Conservation (phyloP, 768 basidiomycete species). For the Serendipita sp. region DNA sequence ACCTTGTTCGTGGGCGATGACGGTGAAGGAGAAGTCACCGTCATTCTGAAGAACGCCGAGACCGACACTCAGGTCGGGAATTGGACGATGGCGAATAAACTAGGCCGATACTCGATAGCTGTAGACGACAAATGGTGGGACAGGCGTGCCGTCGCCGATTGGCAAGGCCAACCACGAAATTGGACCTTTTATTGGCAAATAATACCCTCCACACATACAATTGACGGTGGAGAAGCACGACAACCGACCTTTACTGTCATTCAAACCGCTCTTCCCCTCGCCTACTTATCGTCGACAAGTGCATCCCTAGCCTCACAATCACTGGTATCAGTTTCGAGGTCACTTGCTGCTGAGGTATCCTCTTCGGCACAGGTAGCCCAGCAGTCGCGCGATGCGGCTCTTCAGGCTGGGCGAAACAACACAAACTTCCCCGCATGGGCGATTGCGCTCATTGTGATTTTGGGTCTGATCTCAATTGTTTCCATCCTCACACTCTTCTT, state of each 20-base stretch:
- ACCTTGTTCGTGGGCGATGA: slow-evolving; percentile 31
- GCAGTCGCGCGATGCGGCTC: slow-evolving; percentile 21
- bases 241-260: slow-evolving; percentile 66
- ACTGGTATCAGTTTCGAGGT: not conserved
- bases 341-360: not conserved
- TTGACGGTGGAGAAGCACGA: slow-evolving; percentile 43
- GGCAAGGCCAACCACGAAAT: slow-evolving; percentile 32
- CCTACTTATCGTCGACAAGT: slow-evolving; percentile 24
- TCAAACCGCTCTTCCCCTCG: slow-evolving; percentile 24
- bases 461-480: slow-evolving; percentile 70
- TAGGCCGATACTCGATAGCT: slow-evolving; percentile 33
- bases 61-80: slow-evolving; percentile 34
- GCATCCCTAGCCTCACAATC: slow-evolving; percentile 5
- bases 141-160: slow-evolving; percentile 27
- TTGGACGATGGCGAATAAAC: slow-evolving; percentile 33
- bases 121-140: slow-evolving; percentile 73
- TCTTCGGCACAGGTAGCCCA: slow-evolving; percentile 14
- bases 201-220: slow-evolving; percentile 36
- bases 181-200: slow-evolving; percentile 71
- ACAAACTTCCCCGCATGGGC: slow-evolving; percentile 71
- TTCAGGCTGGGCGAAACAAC: slow-evolving; percentile 28
- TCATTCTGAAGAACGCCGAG: slow-evolving; percentile 35
- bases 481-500: slow-evolving; percentile 52
- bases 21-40: not conserved
- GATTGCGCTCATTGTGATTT: slow-evolving; percentile 75